Percentiles rank a stretch among this genome's conserved stretches.
Conservation (phyloP, 768 basidiomycete genomes). For the Lanmaoa pseudosensibilis region DNA sequence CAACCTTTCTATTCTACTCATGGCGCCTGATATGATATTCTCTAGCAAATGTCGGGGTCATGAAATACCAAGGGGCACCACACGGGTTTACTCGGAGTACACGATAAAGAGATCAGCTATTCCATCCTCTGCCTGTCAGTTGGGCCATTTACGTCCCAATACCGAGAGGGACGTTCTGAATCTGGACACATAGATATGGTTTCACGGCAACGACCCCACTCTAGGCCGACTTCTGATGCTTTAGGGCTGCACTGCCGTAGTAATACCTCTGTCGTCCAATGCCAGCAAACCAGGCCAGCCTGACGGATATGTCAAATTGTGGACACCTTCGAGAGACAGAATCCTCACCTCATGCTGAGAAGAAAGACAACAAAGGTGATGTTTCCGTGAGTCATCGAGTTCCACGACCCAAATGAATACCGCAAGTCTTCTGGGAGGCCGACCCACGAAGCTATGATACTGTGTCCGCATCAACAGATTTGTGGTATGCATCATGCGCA, state of each 20-base stretch:
- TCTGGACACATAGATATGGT: background rate
- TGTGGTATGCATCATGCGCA: background rate
- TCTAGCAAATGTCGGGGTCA: constrained; percentile 55
- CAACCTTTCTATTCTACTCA: background rate
- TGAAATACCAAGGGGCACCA: constrained; percentile 56
- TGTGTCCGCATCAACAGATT: constrained; percentile 28
- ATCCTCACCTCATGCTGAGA: constrained; percentile 51
- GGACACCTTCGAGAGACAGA: background rate
- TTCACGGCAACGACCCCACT: background rate
- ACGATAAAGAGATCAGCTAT: constrained; percentile 1
- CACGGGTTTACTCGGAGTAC: constrained; percentile 39
- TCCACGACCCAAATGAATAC: constrained; percentile 57
- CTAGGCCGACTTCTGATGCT: constrained; percentile 18
- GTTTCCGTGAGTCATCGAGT: constrained; percentile 74
- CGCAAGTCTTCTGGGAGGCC: constrained; percentile 58
- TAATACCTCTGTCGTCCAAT: constrained; percentile 49
- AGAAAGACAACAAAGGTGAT: constrained; percentile 62
- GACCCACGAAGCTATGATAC: constrained; percentile 56
- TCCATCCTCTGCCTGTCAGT: background rate
- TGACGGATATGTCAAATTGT: constrained; percentile 22
- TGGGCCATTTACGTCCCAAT: background rate
- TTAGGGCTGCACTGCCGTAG: constrained; percentile 27
- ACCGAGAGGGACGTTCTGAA: background rate
- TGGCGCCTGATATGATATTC: background rate
- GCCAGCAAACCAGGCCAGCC: constrained; percentile 57